Base-by-base conservation (phyloP, 2,329 filamentous ascomycete genomes). In the Xylariaceae sp. region DNA sequence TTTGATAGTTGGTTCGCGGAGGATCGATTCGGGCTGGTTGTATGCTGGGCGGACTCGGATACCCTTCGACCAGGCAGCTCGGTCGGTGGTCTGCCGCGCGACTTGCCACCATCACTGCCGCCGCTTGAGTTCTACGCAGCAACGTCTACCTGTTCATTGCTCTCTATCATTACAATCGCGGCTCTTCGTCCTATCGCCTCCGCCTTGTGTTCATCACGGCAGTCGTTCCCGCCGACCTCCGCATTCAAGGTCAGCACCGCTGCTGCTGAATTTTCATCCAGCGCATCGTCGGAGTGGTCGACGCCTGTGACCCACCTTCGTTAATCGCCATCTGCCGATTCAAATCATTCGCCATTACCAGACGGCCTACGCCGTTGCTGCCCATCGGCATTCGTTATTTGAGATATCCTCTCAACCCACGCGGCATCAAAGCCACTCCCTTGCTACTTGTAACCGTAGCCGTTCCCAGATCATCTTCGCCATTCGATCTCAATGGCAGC, bases 21-120 rank as follows among this genome's bases (percentile, higher is more conserved):
- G 39, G 63, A 65, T 66, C 65, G 63, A 63, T 58, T 58, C 49
- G 45, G 52, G 51, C 51, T 74, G 70, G 51, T 51, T 74, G 70
- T 67, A 75, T 75, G 73, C 67, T 69, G 71, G 68, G 69, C 53
- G 67, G 65, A 67, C 66, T 69, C 64, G 70, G 73, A 63, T 64
- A 56, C 57, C 60, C 63, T 71, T 70, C 64, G 67, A 71, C 69
- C 66, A 70, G 69, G 70, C 69, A 72, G 66, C 70, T 56, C 72
- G 73, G 71, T 73, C 73, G 70, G 71, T 71, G 67, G 68, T 71
- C 70, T 72, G 69, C 70, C 72, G 71, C 72, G 73, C 72, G 69
- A 71, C 71, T 73, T 68, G 70, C 71, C 73, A 70, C 67, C 65
- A 57, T 68, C 65, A 51, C 55, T 44, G 49, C 53, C 59, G 37